phyloP scores from a whole-genome alignment of 768 basidiomycete species.

The Russula abietina region DNA sequence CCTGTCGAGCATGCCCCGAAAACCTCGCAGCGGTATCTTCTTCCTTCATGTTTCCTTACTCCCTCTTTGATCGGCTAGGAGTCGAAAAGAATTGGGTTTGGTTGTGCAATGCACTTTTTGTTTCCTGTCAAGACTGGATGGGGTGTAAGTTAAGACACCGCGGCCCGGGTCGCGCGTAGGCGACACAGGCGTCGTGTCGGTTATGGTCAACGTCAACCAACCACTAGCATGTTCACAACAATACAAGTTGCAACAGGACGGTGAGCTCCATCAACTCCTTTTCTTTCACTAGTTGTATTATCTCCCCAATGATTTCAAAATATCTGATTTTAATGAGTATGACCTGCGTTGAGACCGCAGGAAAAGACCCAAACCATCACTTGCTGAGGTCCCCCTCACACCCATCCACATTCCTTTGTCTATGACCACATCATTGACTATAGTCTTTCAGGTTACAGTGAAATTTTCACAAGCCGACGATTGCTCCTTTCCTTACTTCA shows the following conservation, averaged over 20 bases:
- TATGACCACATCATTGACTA: background rate
- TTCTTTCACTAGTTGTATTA: background rate
- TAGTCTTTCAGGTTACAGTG: background rate
- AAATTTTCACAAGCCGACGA: no score
- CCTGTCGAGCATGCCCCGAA: slow-evolving; percentile 20
- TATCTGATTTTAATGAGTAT: slow-evolving; percentile 33
- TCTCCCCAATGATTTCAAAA: slow-evolving; percentile 28
- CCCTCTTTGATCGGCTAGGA: background rate
- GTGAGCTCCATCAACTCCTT: slow-evolving; percentile 8
- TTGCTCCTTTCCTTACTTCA: background rate
- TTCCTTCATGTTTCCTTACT: background rate
- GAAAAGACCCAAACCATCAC: slow-evolving; percentile 12
- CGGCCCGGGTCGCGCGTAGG: no score
- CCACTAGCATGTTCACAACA: background rate
- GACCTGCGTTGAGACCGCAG: slow-evolving; percentile 29
- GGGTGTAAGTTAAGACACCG: no score
- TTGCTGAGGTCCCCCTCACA: slow-evolving; percentile 18
- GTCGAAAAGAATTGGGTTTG: background rate
- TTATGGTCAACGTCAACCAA: no score
- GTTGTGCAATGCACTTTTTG: background rate
- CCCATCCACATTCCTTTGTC: background rate
- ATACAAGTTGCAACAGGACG: no score
- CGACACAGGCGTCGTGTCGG: no score
- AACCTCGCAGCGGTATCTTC: background rate
- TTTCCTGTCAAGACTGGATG: no score